A percentile compares a stretch with the other conserved stretches of the same genome.
Conservation (phyloP, 169 alveolate species). For the Ichthyophthirius multifiliis region DNA sequence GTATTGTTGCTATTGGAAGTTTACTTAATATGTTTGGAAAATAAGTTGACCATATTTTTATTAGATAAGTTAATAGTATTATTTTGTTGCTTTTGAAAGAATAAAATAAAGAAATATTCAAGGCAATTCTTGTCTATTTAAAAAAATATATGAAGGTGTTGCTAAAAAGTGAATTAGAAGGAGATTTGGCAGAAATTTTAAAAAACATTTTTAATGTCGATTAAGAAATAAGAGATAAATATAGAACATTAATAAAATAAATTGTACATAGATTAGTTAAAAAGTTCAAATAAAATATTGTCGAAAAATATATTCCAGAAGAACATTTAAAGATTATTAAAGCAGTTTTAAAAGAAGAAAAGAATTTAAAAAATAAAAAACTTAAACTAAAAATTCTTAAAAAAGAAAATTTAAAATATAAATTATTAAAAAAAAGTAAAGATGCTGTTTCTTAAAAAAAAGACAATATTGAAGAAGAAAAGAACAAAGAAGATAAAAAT, state of each 20-base stretch:
- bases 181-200: not conserved
- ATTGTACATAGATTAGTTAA: conserved; percentile 11
- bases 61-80: conserved; percentile 12
- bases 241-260: conserved; percentile 11
- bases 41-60: conserved; percentile 4
- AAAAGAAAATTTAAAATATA: not conserved
- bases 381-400: not conserved
- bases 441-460: too few species aligned
- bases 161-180: not conserved
- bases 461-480: too few species aligned
- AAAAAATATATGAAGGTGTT: conserved; percentile 7
- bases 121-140: conserved; percentile 20
- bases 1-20: conserved; percentile 16
- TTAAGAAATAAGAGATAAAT: conserved; percentile 22
- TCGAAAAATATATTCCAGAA: conserved; percentile 13
- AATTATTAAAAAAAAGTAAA: not conserved
- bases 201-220: not conserved
- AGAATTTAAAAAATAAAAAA: conserved; percentile 4
- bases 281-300: not conserved
- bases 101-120: conserved; percentile 31
- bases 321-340: conserved; percentile 22
- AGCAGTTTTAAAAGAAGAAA: conserved; percentile 14
- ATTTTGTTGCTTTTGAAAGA: conserved; percentile 28
- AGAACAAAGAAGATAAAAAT: conserved; percentile 22
- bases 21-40: conserved; percentile 17